Conservation (phyloP, 495 filamentous ascomycete genomes). For the Aspergillus leporis region DNA sequence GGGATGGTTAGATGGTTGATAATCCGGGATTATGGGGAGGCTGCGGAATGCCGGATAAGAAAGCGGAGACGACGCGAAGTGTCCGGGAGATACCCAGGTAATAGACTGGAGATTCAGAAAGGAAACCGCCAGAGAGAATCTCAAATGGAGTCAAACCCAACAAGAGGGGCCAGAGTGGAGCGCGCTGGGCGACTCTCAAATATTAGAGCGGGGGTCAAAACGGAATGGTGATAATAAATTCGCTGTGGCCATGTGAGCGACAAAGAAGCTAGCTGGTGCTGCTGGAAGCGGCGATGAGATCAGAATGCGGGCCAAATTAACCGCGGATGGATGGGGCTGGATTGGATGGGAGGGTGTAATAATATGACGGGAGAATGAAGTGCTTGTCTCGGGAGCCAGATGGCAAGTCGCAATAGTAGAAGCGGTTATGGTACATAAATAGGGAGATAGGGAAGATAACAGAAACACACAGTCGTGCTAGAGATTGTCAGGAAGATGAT, state of each 20-base stretch:
- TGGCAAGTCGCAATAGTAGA: not conserved
- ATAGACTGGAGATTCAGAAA: slow-evolving; percentile 12
- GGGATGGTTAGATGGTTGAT: slow-evolving; percentile 9
- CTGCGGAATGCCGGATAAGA: slow-evolving; percentile 21
- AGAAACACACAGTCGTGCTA: slow-evolving; percentile 4
- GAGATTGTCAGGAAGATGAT: slow-evolving; percentile 14
- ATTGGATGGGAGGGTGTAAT: slow-evolving; percentile 6
- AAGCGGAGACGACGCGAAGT: slow-evolving; percentile 21
- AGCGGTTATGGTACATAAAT: not conserved
- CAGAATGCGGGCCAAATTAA: slow-evolving; percentile 23
- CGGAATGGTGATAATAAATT: slow-evolving; percentile 11
- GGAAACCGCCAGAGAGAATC: too few relatives aligned
- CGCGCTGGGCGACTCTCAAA: slow-evolving; percentile 13
- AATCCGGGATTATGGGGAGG: slow-evolving; percentile 8
- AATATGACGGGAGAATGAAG: slow-evolving; percentile 1
- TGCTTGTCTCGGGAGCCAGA: not conserved
- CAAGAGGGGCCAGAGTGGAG: slow-evolving; percentile 8
- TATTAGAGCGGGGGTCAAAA: slow-evolving; percentile 12
- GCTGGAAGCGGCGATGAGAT: slow-evolving; percentile 28
- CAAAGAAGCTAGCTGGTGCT: slow-evolving; percentile 16
- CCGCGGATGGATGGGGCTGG: slow-evolving; percentile 19
- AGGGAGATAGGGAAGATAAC: slow-evolving; percentile 14
- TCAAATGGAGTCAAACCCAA: not conserved
- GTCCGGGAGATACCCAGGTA: slow-evolving; percentile 13
- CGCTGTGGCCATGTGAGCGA: slow-evolving; percentile 32